Conservation (phyloP, 2,329 filamentous ascomycete species). For the Microdochium paspali region DNA sequence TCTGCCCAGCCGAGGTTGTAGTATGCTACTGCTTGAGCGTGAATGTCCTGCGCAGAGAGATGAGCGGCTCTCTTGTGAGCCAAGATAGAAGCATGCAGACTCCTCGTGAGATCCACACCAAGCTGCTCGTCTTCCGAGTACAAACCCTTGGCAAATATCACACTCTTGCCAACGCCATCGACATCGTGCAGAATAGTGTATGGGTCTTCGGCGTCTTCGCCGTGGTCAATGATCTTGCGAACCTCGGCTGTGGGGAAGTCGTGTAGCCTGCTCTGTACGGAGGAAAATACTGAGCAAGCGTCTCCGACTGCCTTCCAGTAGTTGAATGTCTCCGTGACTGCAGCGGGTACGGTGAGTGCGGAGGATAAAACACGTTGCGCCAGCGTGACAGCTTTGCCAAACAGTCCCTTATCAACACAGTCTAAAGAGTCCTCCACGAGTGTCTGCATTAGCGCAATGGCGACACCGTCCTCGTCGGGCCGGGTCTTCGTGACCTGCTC, state of each 20-base stretch:
- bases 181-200: slow-evolving; percentile 58
- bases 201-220: slow-evolving; percentile 37
- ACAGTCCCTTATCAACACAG: slow-evolving; percentile 73
- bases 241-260: slow-evolving; percentile 54
- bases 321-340: slow-evolving; percentile 70
- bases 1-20: slow-evolving; percentile 97
- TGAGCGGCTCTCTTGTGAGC: slow-evolving; percentile 81
- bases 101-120: slow-evolving; percentile 43
- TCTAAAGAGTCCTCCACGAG: slow-evolving; percentile 73
- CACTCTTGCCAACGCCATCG: slow-evolving; percentile 49
- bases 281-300: slow-evolving; percentile 76
- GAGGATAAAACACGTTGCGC: slow-evolving; percentile 61
- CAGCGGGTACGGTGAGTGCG: slow-evolving; percentile 50
- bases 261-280: slow-evolving; percentile 56
- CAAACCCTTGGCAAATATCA: slow-evolving; percentile 32
- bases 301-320: slow-evolving; percentile 91
- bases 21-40: slow-evolving; percentile 91
- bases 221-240: slow-evolving; percentile 45
- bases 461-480: slow-evolving; percentile 73
- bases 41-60: slow-evolving; percentile 60
- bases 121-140: slow-evolving; percentile 36
- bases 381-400: slow-evolving; percentile 69
- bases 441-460: slow-evolving; percentile 80
- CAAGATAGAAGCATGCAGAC: slow-evolving; percentile 65
- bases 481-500: slow-evolving; percentile 59